Evolutionary conservation across 305 asterid species (phyloP), one percentile per base, ranked within the genome.

Genomic region (Petunia hybrid): DNA sequence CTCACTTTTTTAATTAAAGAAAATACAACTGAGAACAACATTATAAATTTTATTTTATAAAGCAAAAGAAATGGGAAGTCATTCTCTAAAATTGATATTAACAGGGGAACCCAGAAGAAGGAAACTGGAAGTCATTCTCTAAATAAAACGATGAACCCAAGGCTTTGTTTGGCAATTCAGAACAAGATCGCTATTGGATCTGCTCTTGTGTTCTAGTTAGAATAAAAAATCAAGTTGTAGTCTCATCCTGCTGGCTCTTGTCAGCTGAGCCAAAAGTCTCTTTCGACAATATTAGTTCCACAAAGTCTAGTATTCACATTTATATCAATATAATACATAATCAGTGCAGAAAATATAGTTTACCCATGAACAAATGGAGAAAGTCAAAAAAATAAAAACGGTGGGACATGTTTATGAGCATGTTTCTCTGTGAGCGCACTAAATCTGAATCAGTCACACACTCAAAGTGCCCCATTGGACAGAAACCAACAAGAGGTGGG

Each of bases 151-250:
- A 45, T 45, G 59, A 69, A 45, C 41, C 41, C 57, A 69, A 69
- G 41, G 60, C n/a, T 69, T 10, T 69, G 59, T 69, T 69, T 45
- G 59, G 76, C 41, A 69, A 43, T 69, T 22, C 76, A 45, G 76
- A 69, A 45, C 59, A 69, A 69, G 59, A 5, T 45, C 9, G 8
- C 10, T 40, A 45, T 69, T 43, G 76, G 76, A 69, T 22, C 59
- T 45, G 59, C 59, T 22, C 9, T 69, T 69, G n/a, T 36, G 4
- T 22, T 69, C 76, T 45, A 22, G 59, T 46, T 69, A 22, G 40
- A 67, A 8, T 16, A 22, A 69, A 35, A 69, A 51, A 69, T 69
- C 76, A 4, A 67, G 48, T 40, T 45, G 59, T 35, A 69, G 59
- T 9, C 40, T 69, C 76, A 45, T 22, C 40, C 59, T 10, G 41